phyloP scores from a whole-genome alignment of 768 basidiomycete species.

The Amanita phalloides region DNA sequence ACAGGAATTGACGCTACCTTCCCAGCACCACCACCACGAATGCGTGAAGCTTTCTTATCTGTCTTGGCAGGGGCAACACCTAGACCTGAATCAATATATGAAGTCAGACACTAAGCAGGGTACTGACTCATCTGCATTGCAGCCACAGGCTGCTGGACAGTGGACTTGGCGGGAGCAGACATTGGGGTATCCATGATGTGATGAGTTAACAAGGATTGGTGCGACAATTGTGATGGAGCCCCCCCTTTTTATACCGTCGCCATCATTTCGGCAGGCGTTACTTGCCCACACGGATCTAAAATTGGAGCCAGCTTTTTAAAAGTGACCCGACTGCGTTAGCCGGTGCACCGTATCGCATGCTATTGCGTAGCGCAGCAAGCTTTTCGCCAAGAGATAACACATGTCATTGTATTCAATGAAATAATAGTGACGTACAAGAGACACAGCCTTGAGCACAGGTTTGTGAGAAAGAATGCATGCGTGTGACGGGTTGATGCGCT shows the following conservation, averaged over 20 bases:
- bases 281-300: not conserved
- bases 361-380: not conserved
- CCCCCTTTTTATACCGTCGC: not conserved
- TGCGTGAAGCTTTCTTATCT: conserved; percentile 39
- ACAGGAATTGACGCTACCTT: conserved; percentile 29
- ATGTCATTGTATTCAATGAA: too few species aligned
- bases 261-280: too few species aligned
- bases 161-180: conserved; percentile 22
- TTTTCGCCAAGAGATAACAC: too few species aligned
- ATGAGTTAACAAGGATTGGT: not conserved
- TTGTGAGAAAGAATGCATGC: too few species aligned
- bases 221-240: not conserved
- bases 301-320: not conserved
- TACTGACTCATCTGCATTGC: conserved; percentile 53
- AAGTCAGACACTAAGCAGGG: not conserved
- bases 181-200: conserved; percentile 5
- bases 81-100: conserved; percentile 10
- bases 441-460: too few species aligned
- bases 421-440: too few species aligned
- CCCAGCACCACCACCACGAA: conserved; percentile 64
- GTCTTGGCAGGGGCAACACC: conserved; percentile 24
- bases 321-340: too few species aligned
- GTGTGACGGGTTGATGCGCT: too few species aligned
- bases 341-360: too few species aligned
- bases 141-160: conserved; percentile 46